phyloP scores from a whole-genome alignment of 805 yeast species.

The Sungouiozyma ichnusensis region DNA sequence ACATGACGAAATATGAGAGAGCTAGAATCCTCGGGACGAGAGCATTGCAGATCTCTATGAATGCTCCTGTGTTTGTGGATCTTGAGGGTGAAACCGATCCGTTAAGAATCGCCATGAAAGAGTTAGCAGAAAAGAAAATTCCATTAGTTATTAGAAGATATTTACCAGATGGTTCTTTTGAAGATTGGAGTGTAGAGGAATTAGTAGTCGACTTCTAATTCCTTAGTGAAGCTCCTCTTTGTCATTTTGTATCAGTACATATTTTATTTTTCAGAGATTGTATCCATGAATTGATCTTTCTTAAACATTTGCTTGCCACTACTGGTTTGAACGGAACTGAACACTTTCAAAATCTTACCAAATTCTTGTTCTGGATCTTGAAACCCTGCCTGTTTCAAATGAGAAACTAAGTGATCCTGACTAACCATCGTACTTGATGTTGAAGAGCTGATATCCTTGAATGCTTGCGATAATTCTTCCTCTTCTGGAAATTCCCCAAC shows the following conservation, averaged over 20 bases:
- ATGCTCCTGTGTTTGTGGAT: constrained; percentile 96
- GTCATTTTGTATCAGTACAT: not conserved
- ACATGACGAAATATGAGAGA: constrained; percentile 97
- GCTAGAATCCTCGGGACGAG: constrained; percentile 97
- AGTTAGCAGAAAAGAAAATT: constrained; percentile 84
- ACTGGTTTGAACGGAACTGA: constrained; percentile 42
- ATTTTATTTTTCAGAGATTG: constrained; percentile 25
- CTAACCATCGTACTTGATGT: constrained; percentile 39
- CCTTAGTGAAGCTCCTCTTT: not conserved
- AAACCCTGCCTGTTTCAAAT: constrained; percentile 38
- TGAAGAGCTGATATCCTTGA: constrained; percentile 20
- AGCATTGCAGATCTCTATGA: constrained; percentile 94
- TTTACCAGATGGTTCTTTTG: constrained; percentile 92
- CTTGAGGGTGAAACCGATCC: constrained; percentile 99
- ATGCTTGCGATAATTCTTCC: constrained; percentile 52
- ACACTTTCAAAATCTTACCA: constrained; percentile 42
- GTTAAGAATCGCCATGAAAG: constrained; percentile 94
- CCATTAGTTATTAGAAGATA: constrained; percentile 94
- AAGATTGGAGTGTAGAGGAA: constrained; percentile 99
- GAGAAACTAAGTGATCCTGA: constrained; percentile 38
- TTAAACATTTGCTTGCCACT: constrained; percentile 49
- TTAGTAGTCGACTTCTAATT: constrained; percentile 69
- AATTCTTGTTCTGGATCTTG: constrained; percentile 33
- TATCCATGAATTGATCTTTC: constrained; percentile 53
- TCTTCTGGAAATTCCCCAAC: constrained; percentile 42